Base-by-base conservation (phyloP, 1,139 yeast genomes). In the Saccharomyces hybrid region DNA sequence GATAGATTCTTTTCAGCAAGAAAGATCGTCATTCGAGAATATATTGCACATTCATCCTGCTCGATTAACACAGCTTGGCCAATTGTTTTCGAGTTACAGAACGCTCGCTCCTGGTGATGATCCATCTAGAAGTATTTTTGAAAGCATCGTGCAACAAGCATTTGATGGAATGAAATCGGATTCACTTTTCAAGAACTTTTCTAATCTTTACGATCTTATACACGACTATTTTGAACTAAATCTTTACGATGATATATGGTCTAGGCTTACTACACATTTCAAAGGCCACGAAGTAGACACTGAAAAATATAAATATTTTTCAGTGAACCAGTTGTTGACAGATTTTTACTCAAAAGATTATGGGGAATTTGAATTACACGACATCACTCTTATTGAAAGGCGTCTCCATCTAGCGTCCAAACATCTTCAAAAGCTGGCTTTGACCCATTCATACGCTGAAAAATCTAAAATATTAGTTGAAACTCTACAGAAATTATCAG, bases 141-240 rank as follows among this genome's bases (percentile, higher is more conserved):
- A 59, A 14, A 47, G 52, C 42, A 57, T 64, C 9, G 52, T 61
- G 9, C 50, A 46, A 11, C 52, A 58, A 23, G 54, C 60, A 14
- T 55, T 51, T 32, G 46, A 46, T 5, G 49, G 51, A 9, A 55
- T 62, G 56, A 49, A 38, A 13, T 25, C 16, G 32, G 73, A 71
- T 48, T 55, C 55, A 0, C 61, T 76, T 1, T 76, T 80, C 55
- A 72, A 68, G 48, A 61, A 62, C 0, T 75, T 78, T 54, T 66
- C 68, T 26, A 84, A 86, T 59, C 71, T 80, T 61, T 81, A 75
- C 63, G 75, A 74, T 57, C 74, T 82, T 54, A 76, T 88, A 1
- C 86, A 83, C 61, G 83, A 82, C 55, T 87, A 87, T 60, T 83
- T 88, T 11, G 96, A 89, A 60, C 64, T 78, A 56, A 83, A 83